Evolutionary conservation across 73 alveolate species (phyloP), one percentile per base, ranked within the genome.

Genomic region (Blepharisma japonicum): DNA sequence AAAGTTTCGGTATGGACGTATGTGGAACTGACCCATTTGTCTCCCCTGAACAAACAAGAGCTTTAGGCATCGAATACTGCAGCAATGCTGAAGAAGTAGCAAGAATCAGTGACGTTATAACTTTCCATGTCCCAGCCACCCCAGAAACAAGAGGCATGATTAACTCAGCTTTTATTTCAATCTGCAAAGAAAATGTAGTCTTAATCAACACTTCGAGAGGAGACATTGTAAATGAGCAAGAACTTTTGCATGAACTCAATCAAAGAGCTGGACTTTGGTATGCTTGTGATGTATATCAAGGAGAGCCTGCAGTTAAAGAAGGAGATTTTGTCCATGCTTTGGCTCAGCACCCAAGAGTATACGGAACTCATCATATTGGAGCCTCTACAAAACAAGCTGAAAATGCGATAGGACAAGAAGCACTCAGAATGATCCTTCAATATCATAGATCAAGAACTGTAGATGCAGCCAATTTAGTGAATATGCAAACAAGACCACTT

Each of bases 201-300:
- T 82, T 92, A 20, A 54, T 90, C 47, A 92, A 92, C 89, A 90
- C 96, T 54, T 80, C 98, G 0, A 77, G 98, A 87, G 95, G 93
- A 61, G 83, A 86, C 23, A 77, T 87, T 23, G 93, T 86, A 9
- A 85, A 86, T 77, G 98, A 92, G 71, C 84, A 55, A 2, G 95
- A 86, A 38, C 80, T 91, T 32, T 71, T 86, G 5, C 87, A 71
- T 0, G 91, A 87, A 53, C 78, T 87, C 6, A 82, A 87, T 5
- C 56, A 79, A n/a, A 25, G 81, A 55, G 53, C 80, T 11, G 82
- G 54, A 39, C 84, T 84, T 83, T 83, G 88, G 89, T 87, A 49
- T 55, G 91, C 89, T 4, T 77, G 87, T 55, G 94, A 87, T 46
- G 94, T 84, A 45, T 74, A 71, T 74, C 71, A 72, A 45, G 89